Evolutionary conservation across 2,329 filamentous ascomycete genomes (phyloP), one percentile per base, ranked within the genome.

Genomic region (Alternaria rosae): DNA sequence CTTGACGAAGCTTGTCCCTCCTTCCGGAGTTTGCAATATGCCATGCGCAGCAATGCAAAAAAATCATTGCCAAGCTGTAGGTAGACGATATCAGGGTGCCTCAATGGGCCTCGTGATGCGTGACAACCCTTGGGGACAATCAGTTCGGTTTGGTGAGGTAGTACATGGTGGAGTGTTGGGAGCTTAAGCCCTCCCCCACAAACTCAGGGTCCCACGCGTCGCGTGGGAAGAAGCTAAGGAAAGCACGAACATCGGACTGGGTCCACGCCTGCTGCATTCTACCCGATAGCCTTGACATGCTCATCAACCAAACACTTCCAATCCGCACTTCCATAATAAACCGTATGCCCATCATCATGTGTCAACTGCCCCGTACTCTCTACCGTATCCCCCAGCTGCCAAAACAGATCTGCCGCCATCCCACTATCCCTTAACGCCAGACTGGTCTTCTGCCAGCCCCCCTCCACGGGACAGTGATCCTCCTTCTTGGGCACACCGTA

Each of bases 391-490:
- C 76, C 76, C 38, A 75, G 57, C 43, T 78, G 74, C 76, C 76
- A 78, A 57, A 78, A 78, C 48, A 71, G n/a, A 59, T 78, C 75
- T 7, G 38, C 73, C 12, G 71, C 76, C 68, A 78, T 76, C 5
- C 75, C 75, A n/a, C 32, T 44, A 30, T 71, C 64, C 26, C 64
- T 65, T 20, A 67, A 51, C 5, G 51, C 57, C 32, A 76, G 48
- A 54, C 72, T 75, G 7, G 69, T 71, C 52, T 70, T 70, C 62
- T 78, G 76, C 75, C 76, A 78, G 10, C 56, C 60, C 20, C 66
- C 63, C 56, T 75, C 73, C 28, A 77, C 72, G 15, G 59, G 58
- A 54, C 74, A 77, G 53, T 76, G 70, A 6, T 76, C 61, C 5
- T 55, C 41, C 6, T 61, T 54, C 23, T 64, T 62, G 5, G 65